A percentile compares a stretch with the other conserved stretches of the same genome.
Conservation (phyloP, 768 basidiomycete species). For the Naganishia kalamii region DNA sequence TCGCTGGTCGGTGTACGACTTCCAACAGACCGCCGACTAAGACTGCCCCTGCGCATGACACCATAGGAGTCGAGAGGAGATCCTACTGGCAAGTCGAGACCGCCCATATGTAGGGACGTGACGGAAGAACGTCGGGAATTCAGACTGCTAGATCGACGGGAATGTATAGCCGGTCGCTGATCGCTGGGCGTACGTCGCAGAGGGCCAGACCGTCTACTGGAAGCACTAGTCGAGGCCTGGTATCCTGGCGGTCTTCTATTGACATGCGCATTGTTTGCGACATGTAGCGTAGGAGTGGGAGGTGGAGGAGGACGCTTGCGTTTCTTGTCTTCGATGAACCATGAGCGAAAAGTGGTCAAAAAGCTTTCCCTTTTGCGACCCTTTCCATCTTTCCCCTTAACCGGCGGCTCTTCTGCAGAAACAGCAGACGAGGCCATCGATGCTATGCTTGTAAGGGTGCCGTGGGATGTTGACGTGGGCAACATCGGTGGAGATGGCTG, state of each 20-base stretch:
- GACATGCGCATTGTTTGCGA: constrained; percentile 3
- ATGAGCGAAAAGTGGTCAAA: constrained; percentile 74
- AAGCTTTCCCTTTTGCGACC: constrained; percentile 67
- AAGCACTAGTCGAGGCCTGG: constrained; percentile 49
- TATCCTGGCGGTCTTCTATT: neutral
- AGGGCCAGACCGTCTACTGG: constrained; percentile 1
- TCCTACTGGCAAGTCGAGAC: constrained; percentile 48
- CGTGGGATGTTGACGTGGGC: constrained; percentile 15
- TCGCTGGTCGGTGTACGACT: constrained; percentile 85
- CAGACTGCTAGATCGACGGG: constrained; percentile 81
- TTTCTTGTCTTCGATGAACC: constrained; percentile 88
- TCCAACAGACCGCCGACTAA: constrained; percentile 63
- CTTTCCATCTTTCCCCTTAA: constrained; percentile 45
- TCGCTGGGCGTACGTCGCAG: constrained; percentile 47
- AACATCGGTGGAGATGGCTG: neutral
- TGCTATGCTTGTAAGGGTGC: neutral
- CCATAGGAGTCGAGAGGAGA: constrained; percentile 50
- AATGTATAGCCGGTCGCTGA: constrained; percentile 68
- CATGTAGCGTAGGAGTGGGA: constrained; percentile 18
- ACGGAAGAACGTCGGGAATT: constrained; percentile 71
- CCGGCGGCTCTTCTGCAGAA: constrained; percentile 52
- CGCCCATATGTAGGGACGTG: constrained; percentile 52
- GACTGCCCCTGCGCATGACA: constrained; percentile 51
- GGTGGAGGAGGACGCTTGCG: constrained; percentile 57
- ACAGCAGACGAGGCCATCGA: constrained; percentile 50